phyloP scores from a whole-genome alignment of 371 early-diverging fungal genomes.

The Fennellomyces sp. region DNA sequence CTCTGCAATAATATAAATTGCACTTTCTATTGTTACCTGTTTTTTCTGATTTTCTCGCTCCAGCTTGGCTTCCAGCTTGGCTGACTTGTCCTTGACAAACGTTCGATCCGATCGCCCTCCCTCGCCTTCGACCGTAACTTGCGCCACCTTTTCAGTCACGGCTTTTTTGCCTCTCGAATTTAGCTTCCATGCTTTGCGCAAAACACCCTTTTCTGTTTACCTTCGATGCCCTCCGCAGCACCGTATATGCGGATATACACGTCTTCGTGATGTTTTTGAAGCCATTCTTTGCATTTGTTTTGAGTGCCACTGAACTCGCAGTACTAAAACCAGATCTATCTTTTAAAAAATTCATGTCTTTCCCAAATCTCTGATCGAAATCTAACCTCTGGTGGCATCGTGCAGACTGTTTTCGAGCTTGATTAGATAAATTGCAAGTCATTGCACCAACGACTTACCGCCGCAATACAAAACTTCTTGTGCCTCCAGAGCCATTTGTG shows the following conservation, averaged over 20 bases:
- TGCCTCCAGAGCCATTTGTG: constrained; percentile 27
- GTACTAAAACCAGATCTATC: constrained; percentile 55
- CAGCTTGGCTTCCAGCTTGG: constrained; percentile 69
- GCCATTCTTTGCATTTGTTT: constrained; percentile 83
- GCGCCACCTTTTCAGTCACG: constrained; percentile 45
- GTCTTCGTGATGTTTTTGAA: constrained; percentile 63
- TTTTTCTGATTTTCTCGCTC: constrained; percentile 78
- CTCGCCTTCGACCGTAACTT: constrained; percentile 29
- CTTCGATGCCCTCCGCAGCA: constrained; percentile 37
- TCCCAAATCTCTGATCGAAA: background rate
- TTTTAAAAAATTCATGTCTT: constrained; percentile 4
- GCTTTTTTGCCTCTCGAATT: constrained; percentile 11
- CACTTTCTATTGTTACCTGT: constrained; percentile 49
- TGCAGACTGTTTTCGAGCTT: too few species aligned
- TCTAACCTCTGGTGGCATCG: constrained; percentile 62
- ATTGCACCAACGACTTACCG: constrained; percentile 40
- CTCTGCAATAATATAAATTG: background rate
- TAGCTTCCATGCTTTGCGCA: background rate
- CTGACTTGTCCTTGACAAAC: constrained; percentile 57
- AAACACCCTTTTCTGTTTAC: background rate
- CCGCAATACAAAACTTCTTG: constrained; percentile 48
- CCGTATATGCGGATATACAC: constrained; percentile 57
- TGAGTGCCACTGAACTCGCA: constrained; percentile 88
- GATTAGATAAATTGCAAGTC: too few species aligned
- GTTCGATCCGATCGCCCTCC: constrained; percentile 50